phyloP scores from a whole-genome alignment of 1,284 basidiomycete genomes.

The Agaricales sp. region DNA sequence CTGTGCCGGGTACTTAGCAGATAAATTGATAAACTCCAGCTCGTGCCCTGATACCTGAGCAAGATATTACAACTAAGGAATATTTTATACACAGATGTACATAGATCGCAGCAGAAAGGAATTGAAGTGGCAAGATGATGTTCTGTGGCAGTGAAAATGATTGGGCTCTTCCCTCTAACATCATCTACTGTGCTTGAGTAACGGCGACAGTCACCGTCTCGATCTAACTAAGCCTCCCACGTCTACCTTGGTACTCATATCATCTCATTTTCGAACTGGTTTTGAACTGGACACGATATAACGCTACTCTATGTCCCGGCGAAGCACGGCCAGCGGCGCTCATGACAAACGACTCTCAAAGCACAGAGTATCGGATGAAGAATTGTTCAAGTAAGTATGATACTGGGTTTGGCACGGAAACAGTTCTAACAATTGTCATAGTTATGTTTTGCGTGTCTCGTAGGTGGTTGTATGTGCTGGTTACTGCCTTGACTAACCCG shows the following conservation, averaged over 20 bases:
- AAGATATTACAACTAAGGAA: no score
- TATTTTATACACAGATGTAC: no score
- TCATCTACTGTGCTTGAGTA: background rate
- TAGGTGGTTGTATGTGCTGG: conserved; percentile 27
- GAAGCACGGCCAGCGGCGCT: conserved; percentile 58
- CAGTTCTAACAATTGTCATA: conserved; percentile 18
- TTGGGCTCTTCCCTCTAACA: no score
- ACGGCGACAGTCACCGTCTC: background rate
- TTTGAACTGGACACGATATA: background rate
- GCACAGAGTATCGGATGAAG: conserved; percentile 69
- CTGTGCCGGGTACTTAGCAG: no score
- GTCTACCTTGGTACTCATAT: background rate
- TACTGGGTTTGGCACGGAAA: conserved; percentile 5
- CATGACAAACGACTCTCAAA: conserved; percentile 64
- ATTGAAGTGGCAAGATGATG: background rate
- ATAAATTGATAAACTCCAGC: no score
- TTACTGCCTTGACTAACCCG: conserved; percentile 10
- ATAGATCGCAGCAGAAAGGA: background rate
- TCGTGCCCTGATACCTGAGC: no score
- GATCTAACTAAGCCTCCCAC: background rate
- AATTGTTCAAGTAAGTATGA: conserved; percentile 64
- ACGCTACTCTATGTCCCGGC: conserved; percentile 41
- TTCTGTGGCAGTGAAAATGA: background rate
- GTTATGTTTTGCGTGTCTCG: conserved; percentile 73
- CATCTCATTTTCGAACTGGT: no score